phyloP scores from a whole-genome alignment of 345 rosid species.

The Pugionium cornutum region DNA sequence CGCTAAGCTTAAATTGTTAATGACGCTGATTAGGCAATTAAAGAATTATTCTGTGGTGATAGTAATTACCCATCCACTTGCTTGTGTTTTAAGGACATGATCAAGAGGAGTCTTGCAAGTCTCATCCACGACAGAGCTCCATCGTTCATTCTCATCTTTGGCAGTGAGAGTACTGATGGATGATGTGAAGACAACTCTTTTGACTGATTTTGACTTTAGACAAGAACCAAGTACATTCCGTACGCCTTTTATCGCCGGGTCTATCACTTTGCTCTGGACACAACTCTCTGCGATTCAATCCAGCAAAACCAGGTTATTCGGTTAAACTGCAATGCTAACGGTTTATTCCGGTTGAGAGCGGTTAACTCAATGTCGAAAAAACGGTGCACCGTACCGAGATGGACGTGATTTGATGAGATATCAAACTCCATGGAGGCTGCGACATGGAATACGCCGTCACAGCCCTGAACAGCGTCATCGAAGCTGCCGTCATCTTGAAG shows the following conservation, averaged over 20 bases:
- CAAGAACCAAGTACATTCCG: constrained; percentile 74
- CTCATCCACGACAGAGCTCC: constrained; percentile 70
- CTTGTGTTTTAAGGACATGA: constrained; percentile 56
- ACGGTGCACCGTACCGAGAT: constrained; percentile 44
- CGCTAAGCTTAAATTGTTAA: not conserved
- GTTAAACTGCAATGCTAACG: not conserved
- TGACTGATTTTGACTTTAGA: constrained; percentile 60
- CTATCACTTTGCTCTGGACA: constrained; percentile 55
- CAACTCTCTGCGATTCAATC: constrained; percentile 46
- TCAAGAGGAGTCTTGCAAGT: constrained; percentile 59
- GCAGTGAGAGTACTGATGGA: constrained; percentile 83
- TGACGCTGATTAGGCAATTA: not conserved
- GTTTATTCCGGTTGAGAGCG: not conserved
- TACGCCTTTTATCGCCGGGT: constrained; percentile 67
- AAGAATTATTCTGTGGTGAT: not conserved
- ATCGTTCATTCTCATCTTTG: constrained; percentile 52
- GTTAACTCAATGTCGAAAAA: not conserved
- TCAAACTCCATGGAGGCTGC: constrained; percentile 83
- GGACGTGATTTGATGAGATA: constrained; percentile 28
- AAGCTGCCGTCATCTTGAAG: constrained; percentile 73
- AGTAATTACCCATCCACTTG: constrained; percentile 77
- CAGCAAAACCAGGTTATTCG: constrained; percentile 4
- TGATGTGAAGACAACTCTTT: constrained; percentile 80
- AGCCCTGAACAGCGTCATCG: constrained; percentile 71
- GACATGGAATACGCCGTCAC: constrained; percentile 81